A percentile compares a stretch with the other conserved stretches of the same genome.
Conservation (phyloP, 2,329 filamentous ascomycete species). For the Fusarium fracticaudum region DNA sequence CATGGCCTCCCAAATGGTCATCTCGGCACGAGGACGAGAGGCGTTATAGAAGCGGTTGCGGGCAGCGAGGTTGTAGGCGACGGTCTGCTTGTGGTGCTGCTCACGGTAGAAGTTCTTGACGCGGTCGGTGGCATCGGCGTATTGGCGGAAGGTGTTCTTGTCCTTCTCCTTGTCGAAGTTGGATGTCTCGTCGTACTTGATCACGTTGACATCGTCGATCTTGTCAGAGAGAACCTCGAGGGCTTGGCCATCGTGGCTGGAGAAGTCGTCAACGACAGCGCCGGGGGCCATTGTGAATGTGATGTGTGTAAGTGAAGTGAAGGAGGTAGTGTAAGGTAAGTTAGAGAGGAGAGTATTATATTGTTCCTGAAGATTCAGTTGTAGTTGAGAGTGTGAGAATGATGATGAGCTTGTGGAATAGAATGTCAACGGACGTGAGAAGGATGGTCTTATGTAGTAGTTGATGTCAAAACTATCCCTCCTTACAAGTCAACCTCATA, state of each 20-base stretch:
- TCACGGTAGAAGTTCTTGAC: slow-evolving; percentile 88
- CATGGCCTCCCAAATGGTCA: slow-evolving; percentile 92
- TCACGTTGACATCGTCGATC: slow-evolving; percentile 62
- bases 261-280: slow-evolving; percentile 38
- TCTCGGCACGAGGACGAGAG: slow-evolving; percentile 70
- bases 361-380: not conserved
- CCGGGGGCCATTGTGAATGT: slow-evolving; percentile 41
- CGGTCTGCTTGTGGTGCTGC: slow-evolving; percentile 76
- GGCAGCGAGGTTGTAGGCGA: slow-evolving; percentile 85
- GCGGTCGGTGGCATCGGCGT: slow-evolving; percentile 82
- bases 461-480: slow-evolving; percentile 6
- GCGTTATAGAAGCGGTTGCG: slow-evolving; percentile 68
- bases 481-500: not conserved
- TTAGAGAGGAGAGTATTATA: not conserved
- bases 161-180: slow-evolving; percentile 80
- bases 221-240: slow-evolving; percentile 62
- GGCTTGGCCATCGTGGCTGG: slow-evolving; percentile 38
- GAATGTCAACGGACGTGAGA: not conserved
- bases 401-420: slow-evolving; percentile 23
- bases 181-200: slow-evolving; percentile 63
- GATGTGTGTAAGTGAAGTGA: slow-evolving; percentile 24
- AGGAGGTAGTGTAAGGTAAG: not conserved
- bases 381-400: not conserved
- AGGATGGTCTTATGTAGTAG: slow-evolving; percentile 29
- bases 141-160: slow-evolving; percentile 84